Percentiles rank a stretch among this genome's conserved stretches.
Evolutionary conservation across 2,329 filamentous ascomycete genomes (phyloP).

Genomic region (Penicillium polonicum): DNA sequence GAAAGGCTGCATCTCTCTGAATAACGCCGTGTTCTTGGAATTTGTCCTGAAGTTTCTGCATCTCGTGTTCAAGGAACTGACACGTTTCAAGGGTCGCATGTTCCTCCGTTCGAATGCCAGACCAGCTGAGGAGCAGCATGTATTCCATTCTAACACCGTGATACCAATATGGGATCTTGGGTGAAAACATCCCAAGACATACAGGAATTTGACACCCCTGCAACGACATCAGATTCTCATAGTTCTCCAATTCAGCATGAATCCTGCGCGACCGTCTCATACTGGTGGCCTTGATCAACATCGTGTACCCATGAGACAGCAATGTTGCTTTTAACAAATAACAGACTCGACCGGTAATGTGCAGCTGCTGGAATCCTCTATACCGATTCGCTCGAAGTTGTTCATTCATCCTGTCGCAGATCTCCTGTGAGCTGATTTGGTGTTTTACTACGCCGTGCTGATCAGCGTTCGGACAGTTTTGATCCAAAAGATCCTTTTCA

Average conservation of each 20-base stretch:
- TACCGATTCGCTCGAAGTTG: slow-evolving; percentile 20
- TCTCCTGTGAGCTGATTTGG: slow-evolving; percentile 19
- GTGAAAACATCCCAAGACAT: slow-evolving; percentile 25
- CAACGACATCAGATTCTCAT: slow-evolving; percentile 20
- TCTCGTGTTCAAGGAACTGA: slow-evolving; percentile 7
- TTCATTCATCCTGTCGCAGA: slow-evolving; percentile 19
- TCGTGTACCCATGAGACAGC: slow-evolving; percentile 28
- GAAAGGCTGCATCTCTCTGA: slow-evolving; percentile 24
- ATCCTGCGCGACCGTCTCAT: slow-evolving; percentile 20
- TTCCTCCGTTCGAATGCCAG: slow-evolving; percentile 12
- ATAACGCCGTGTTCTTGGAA: slow-evolving; percentile 18
- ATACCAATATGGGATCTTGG: slow-evolving; percentile 26
- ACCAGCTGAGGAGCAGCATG: slow-evolving; percentile 25
- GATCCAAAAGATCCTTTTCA: slow-evolving; percentile 21
- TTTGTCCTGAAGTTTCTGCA: slow-evolving; percentile 11
- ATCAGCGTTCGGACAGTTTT: slow-evolving; percentile 37
- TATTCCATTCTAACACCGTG: slow-evolving; percentile 22
- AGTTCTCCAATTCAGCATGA: slow-evolving; percentile 25
- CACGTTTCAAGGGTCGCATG: neutral
- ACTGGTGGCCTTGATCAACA: slow-evolving; percentile 30
- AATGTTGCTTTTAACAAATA: slow-evolving; percentile 32
- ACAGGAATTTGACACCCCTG: slow-evolving; percentile 29
- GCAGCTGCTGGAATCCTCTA: slow-evolving; percentile 25
- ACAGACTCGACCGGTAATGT: slow-evolving; percentile 27
- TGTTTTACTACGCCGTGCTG: slow-evolving; percentile 31